Base-by-base conservation (phyloP, 2,329 filamentous ascomycete genomes). In the Thermothelomyces thermophilus region DNA sequence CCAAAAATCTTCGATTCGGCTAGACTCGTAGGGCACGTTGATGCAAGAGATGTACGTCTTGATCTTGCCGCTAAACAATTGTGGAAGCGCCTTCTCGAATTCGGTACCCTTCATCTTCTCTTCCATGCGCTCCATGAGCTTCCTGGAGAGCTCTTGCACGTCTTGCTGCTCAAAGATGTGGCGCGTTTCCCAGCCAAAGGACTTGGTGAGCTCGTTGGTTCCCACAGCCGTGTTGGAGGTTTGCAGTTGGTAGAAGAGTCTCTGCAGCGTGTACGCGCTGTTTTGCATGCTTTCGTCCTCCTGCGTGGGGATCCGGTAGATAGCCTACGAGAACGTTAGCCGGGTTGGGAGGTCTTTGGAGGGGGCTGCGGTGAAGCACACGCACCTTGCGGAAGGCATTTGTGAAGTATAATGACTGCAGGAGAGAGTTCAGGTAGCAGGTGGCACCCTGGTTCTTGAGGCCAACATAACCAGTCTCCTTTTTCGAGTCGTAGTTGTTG, bases 31-130 rank as follows among this genome's bases (percentile, higher is more conserved):
- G 62, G 95, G 84, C 55, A 98, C 94, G 66, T 98, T 93, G 66
- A 98, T 96, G 72, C 94, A 98, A 19, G 88, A 94, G 57, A 98
- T 94, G 68, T 97, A 98, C 0, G 93, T 98, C 73, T 97, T 97
- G 68, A 94, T 90, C 70, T 97, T 97, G 50, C 93, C 94, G 51
- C 93, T 90, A 63, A 98, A 97, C 73, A 98, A 86, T 55, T 87
- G 83, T 1, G 90, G 83, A 8, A 98, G 75, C 2, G 90, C 86
- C 59, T 91, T 94, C 64, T 97, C 88, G 11, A 89, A 87, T 44
- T 86, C 82, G 1, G 93, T 97, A 40, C 89, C 91, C 70, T 98
- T 98, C 94, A 98, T 98, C 66, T 87, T 91, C 63, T 93, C 87
- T 65, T 98, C 94, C 70, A 98, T 84, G 52, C 88, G 84, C 69